Base-by-base conservation (phyloP, 371 early-diverging fungal genomes). In the Syncephalastrum monosporum region DNA sequence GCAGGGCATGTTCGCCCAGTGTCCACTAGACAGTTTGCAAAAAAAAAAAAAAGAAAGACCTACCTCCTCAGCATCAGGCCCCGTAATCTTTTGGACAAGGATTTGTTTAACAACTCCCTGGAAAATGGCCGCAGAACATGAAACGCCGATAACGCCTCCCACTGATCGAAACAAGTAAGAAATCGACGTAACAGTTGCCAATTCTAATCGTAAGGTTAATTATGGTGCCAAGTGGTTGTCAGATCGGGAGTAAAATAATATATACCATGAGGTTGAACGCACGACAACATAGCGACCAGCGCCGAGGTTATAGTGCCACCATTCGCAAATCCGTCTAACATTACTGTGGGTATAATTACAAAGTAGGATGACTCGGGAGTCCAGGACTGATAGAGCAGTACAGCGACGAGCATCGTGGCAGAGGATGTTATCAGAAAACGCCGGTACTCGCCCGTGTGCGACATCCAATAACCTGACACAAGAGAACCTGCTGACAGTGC, bases 101-200 rank as follows among this genome's bases (percentile, higher is more conserved):
- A 63, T 46, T 1, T 49, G 33, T 14, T 72, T 77, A 5, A 79
- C 61, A 13, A 67, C 57, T 29, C 60, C 67, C 64, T 82, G 79
- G 55, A 82, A 68, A 43, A 72, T 70, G 42, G 79, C 74, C 25
- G 73, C 71, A 16, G 65, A 65, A 3, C 61, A 42, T 15, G 77
- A 69, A 15, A 76, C 65, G 58, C 78, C 78, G 56, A 81, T 62
- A 2, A 78, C 72, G 45, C 64, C 55, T 52, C 81, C 81, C 17
- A 71, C 61, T 6, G 77, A 68, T 16, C 79, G 74, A 64, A 76
- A 76, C 3, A 81, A 59, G 53, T 78, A 76, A n/a, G 75, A 69
- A 51, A 81, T 71, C 3, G 79, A 75, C 12, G 77, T 67, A 14
- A 71, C 63, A 3, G 70, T 71, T 2, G 81, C 77, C 59, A 80